phyloP scores from a whole-genome alignment of 202 grass and related monocot species.

The Eragrostis tef region DNA sequence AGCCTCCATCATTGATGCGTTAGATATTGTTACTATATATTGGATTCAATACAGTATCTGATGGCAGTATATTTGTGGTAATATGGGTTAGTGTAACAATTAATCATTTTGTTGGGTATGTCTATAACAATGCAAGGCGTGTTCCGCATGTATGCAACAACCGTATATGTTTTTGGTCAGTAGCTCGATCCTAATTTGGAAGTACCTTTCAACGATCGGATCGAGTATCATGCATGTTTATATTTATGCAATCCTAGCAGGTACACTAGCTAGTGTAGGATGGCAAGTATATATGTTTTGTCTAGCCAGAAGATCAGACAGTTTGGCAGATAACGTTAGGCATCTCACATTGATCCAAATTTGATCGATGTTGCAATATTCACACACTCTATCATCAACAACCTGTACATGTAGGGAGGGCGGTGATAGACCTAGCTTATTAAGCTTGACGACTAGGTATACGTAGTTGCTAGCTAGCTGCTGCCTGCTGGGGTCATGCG shows the following conservation, averaged over 20 bases:
- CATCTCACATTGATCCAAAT: not conserved
- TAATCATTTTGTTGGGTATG: not conserved
- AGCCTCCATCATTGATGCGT: too few species aligned
- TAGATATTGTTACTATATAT: too few species aligned
- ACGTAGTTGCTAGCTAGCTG: not conserved
- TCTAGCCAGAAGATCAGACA: not conserved
- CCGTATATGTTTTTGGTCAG: not conserved
- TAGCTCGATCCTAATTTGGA: slow-evolving; percentile 3
- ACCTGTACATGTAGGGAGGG: not conserved
- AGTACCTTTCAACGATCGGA: not conserved
- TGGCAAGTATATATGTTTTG: not conserved
- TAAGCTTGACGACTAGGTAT: not conserved
- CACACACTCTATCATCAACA: not conserved
- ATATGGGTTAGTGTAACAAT: too few species aligned
- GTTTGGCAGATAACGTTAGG: not conserved
- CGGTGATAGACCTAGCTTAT: not conserved
- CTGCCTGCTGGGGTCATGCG: not conserved
- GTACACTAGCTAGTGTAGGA: not conserved
- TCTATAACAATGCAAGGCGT: not conserved
- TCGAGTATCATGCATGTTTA: not conserved
- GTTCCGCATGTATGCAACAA: not conserved
- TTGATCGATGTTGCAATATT: not conserved
- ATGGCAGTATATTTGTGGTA: too few species aligned
- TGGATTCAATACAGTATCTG: too few species aligned
- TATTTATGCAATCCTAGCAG: slow-evolving; percentile 1